Evolutionary conservation across 1,139 yeast species (phyloP), one percentile per base, ranked within the genome.

Genomic region (Arxiozyma bovina): DNA sequence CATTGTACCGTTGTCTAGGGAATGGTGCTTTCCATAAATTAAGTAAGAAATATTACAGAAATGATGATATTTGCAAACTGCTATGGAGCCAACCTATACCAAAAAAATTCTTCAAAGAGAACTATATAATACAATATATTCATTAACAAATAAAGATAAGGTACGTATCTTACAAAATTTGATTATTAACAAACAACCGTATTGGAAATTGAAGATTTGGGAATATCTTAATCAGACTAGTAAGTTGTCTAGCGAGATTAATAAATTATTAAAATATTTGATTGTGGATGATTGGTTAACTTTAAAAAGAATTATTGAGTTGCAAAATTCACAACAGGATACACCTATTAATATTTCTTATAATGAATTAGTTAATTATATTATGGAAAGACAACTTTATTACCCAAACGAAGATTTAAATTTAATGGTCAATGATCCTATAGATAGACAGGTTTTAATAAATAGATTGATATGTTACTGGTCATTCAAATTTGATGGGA

Each of bases 211-310:
- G 21, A 49, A 18, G 3, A 18, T 61, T 2, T 64, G 60, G 52
- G 53, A 57, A 18, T 41, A 50, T 40, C 54, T 58, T 21, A 54
- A 55, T 22, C 60, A 61, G 38, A 59, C 56, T 44, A 45, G 50
- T 6, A 54, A 56, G 30, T 58, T 63, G 4, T 54, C 58, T 17
- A 60, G 65, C 45, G 43, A 56, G 2, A 46, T 66, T 25, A 54
- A 54, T 27, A 52, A 51, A 9, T 51, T 60, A 22, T 59, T 63
- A 47, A 69, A 67, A 51, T 65, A 64, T 48, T 43, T 63, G 20
- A 57, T 62, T 27, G 57, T 67, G 30, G 70, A 68, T 52, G 70
- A 68, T 54, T 65, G 70, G 66, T 53, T 65, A 21, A 53, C 65
- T 18, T 42, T 67, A 22, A 58, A 57, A 43, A 45, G 54, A 18